These are phyloP conservation scores for Lachnellula hyalina DNA, from an alignment of 2,329 filamentous ascomycete genomes.

Conservation along the genomic window DNA sequence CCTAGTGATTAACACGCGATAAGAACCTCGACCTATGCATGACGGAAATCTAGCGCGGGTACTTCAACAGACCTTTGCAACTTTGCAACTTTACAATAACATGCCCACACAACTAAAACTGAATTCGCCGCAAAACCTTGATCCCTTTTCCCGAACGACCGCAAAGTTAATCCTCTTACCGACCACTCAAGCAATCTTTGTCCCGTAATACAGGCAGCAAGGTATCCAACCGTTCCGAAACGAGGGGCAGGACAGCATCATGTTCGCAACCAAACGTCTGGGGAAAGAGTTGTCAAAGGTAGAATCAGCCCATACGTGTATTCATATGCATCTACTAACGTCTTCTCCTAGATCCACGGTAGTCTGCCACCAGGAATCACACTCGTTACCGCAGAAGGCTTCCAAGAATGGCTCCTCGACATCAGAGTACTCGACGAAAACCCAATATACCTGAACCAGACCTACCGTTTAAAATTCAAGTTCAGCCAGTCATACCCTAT, in stretches of 20 bases:
- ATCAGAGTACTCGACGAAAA: conserved; percentile 87
- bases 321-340: neutral
- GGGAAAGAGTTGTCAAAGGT: conserved; percentile 57
- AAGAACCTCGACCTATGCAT: no score
- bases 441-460: conserved; percentile 76
- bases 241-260: neutral
- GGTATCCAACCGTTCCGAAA: neutral
- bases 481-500: conserved; percentile 87
- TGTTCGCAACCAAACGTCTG: conserved; percentile 54
- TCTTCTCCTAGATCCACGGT: conserved; percentile 26
- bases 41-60: no score
- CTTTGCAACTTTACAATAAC: no score
- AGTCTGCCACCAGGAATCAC: conserved; percentile 61
- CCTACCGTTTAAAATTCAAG: conserved; percentile 79
- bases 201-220: no score
- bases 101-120: no score
- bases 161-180: no score
- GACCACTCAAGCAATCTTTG: no score
- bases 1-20: no score
- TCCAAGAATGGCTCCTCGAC: conserved; percentile 88
- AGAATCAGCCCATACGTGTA: conserved; percentile 6
- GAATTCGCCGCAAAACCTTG: no score
- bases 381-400: conserved; percentile 74
- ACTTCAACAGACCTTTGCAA: no score
- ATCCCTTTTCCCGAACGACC: no score